These are phyloP conservation scores for Naganishia liquefaciens DNA, from an alignment of 1,284 basidiomycete species.

Conservation along the genomic window DNA sequence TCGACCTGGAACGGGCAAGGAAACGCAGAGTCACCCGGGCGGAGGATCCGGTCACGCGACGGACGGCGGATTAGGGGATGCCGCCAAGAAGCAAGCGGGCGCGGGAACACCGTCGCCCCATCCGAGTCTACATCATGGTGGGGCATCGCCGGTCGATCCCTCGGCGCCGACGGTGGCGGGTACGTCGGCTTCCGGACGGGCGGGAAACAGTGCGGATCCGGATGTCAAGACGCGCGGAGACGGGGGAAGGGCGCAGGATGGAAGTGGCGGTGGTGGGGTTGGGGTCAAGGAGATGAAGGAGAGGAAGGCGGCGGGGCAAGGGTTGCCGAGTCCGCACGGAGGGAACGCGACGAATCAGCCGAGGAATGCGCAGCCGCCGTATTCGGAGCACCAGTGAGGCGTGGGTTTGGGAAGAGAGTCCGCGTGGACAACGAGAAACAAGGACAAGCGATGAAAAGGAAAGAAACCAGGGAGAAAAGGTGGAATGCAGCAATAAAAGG, in stretches of 20 bases:
- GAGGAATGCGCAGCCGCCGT: constrained; percentile 7
- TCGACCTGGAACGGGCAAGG: constrained; percentile 40
- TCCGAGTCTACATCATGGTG: constrained; percentile 39
- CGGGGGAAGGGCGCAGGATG: constrained; percentile 37
- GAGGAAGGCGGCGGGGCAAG: constrained; percentile 45
- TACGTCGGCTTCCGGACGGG: constrained; percentile 35
- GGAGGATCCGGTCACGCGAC: constrained; percentile 35
- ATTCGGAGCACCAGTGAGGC: constrained; percentile 13
- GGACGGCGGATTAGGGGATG: constrained; percentile 37
- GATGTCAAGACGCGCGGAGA: constrained; percentile 36
- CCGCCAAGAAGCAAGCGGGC: constrained; percentile 35
- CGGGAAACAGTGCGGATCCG: constrained; percentile 41
- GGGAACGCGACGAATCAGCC: constrained; percentile 15
- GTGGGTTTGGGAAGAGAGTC: too few species aligned
- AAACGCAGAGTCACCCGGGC: constrained; percentile 28
- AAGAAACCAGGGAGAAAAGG: too few species aligned
- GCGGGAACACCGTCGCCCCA: constrained; percentile 36
- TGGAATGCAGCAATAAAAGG: background rate
- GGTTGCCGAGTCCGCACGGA: constrained; percentile 42
- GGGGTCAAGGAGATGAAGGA: constrained; percentile 50
- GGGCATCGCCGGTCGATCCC: constrained; percentile 37
- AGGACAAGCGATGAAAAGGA: background rate
- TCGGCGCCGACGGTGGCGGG: constrained; percentile 41
- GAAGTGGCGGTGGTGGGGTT: constrained; percentile 41
- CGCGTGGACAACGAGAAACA: background rate